These are phyloP conservation scores for Starmerella floris DNA, from an alignment of 805 yeast genomes.

Conservation along the genomic window DNA sequence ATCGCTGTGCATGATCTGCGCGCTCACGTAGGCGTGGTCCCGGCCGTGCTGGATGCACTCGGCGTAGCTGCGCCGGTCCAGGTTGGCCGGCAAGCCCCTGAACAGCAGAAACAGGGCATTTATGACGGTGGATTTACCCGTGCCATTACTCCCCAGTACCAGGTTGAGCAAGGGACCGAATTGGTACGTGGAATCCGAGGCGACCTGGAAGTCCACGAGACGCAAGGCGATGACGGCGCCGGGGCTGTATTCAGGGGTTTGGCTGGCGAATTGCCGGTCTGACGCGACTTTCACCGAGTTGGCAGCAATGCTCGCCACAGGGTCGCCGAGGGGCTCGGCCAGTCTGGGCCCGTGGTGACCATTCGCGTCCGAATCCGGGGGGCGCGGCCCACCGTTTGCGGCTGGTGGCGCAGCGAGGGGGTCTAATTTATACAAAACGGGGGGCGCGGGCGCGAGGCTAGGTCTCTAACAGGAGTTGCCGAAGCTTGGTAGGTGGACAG, in stretches of 20 bases:
- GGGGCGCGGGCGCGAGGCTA: too few species aligned
- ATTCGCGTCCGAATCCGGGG: too few species aligned
- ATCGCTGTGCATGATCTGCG: slow-evolving; percentile 7
- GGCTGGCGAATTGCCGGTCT: not conserved
- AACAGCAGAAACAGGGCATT: slow-evolving; percentile 85
- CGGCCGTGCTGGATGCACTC: slow-evolving; percentile 17
- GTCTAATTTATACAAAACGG: too few species aligned
- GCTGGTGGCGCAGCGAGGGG: too few species aligned
- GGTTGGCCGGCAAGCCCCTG: slow-evolving; percentile 42
- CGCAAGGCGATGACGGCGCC: slow-evolving; percentile 17
- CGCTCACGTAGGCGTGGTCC: slow-evolving; percentile 9
- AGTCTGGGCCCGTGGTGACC: too few species aligned
- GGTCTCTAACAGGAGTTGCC: too few species aligned
- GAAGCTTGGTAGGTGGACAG: too few species aligned
- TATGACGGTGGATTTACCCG: slow-evolving; percentile 86
- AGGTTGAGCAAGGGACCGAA: slow-evolving; percentile 76
- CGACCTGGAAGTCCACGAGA: slow-evolving; percentile 20
- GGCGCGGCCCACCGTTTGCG: too few species aligned
- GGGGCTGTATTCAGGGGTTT: slow-evolving; percentile 5
- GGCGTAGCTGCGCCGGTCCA: slow-evolving; percentile 31
- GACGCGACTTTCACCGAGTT: too few species aligned
- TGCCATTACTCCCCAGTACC: slow-evolving; percentile 93
- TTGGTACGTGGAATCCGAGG: slow-evolving; percentile 24
- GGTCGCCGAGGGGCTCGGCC: too few species aligned
- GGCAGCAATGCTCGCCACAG: too few species aligned